Conservation (phyloP, 345 rosid species). For the Lepidium aucheri region DNA sequence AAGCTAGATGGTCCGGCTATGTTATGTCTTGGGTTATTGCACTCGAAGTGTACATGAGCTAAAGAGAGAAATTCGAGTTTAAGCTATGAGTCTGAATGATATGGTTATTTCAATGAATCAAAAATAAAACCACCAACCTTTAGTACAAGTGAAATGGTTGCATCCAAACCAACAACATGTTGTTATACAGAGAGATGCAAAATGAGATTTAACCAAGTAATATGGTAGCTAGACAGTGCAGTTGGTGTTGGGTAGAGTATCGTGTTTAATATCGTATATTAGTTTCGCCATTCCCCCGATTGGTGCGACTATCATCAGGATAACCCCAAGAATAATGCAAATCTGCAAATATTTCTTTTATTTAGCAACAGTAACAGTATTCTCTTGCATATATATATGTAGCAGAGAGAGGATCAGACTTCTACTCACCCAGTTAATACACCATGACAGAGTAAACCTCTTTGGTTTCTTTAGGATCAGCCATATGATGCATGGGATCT, state of each 20-base stretch:
- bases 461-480: conserved; percentile 51
- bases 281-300: conserved; percentile 53
- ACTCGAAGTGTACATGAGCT: too few species aligned
- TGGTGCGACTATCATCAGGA: conserved; percentile 53
- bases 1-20: too few species aligned
- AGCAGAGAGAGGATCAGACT: too few species aligned
- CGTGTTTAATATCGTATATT: not conserved
- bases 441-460: conserved; percentile 56
- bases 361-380: too few species aligned
- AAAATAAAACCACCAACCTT: not conserved
- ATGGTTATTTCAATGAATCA: not conserved
- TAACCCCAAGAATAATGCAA: conserved; percentile 49
- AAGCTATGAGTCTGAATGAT: not conserved
- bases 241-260: not conserved
- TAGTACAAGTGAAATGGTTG: not conserved
- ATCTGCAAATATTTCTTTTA: too few species aligned
- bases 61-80: too few species aligned
- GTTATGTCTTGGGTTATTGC: too few species aligned
- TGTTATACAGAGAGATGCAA: too few species aligned
- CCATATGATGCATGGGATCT: conserved; percentile 80
- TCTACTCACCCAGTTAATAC: conserved; percentile 45
- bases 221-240: not conserved
- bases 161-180: not conserved
- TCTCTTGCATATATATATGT: not conserved
- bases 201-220: too few species aligned